Conservation (phyloP, 106 monocot genomes). For the Dioscorea dumetorum region DNA sequence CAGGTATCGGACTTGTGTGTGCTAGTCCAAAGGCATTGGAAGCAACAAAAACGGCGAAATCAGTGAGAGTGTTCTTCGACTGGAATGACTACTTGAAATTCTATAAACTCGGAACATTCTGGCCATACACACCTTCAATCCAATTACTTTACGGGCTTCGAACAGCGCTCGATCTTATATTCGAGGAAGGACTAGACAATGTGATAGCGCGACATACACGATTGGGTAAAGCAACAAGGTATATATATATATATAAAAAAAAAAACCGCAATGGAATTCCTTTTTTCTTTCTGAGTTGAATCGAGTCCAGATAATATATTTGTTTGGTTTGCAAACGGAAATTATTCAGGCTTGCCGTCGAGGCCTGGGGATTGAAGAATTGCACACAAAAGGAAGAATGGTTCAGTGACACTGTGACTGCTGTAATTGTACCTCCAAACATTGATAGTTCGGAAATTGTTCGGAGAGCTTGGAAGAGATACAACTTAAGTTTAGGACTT, state of each 20-base stretch:
- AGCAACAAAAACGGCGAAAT: constrained; percentile 79
- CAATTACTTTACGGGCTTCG: constrained; percentile 86
- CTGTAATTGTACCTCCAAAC: constrained; percentile 68
- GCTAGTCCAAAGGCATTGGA: constrained; percentile 90
- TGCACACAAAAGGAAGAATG: constrained; percentile 91
- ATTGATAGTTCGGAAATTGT: constrained; percentile 83
- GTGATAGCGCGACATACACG: constrained; percentile 73
- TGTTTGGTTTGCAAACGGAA: no score
- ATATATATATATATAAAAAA: no score
- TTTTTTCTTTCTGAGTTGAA: not conserved
- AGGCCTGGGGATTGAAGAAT: constrained; percentile 97
- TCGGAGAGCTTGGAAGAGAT: constrained; percentile 76
- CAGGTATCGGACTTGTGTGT: constrained; percentile 81
- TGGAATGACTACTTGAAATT: constrained; percentile 91
- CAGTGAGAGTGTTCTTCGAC: constrained; percentile 81
- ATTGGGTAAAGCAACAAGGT: constrained; percentile 86
- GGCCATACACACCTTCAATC: constrained; percentile 93
- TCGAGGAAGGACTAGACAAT: constrained; percentile 90
- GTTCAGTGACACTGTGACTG: constrained; percentile 85
- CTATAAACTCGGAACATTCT: constrained; percentile 77
- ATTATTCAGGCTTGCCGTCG: constrained; percentile 60
- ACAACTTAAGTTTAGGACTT: constrained; percentile 85
- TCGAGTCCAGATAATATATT: no score
- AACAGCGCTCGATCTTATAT: constrained; percentile 74
- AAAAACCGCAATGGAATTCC: not conserved